Base-by-base conservation (phyloP, 2,329 filamentous ascomycete species). In the Paramyrothecium sp. region DNA sequence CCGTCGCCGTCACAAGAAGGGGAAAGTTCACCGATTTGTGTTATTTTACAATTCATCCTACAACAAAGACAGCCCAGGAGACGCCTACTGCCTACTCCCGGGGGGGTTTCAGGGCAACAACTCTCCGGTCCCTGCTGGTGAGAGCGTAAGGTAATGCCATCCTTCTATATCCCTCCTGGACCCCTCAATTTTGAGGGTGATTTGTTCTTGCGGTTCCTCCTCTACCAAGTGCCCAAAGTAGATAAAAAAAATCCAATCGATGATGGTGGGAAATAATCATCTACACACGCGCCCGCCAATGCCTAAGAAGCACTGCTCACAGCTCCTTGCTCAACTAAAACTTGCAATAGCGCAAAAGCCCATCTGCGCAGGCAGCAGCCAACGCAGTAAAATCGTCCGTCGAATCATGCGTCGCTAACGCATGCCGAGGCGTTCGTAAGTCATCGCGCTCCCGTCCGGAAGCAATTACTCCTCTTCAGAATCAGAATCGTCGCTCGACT, bases 401-500 rank as follows among this genome's bases (percentile, higher is more conserved):
- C 26, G 10, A 10, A 30, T 30, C 26, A 30, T 30, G 26, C 26
- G 26, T 30, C 26, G 26, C 26, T 10, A 10, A 4, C 26, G 26
- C 26, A 30, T 30, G 26, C 26, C 10, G 26, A 30, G 26, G 26
- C 4, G 26, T 30, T 30, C 26, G 26, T 30, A 30, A 30, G 26
- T 30, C 26, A 30, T 30, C 26, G 7, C 38, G 5, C 13, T 19
- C 13, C n/a, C 38, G 38, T 44, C 13, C 13, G n/a, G 53, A 41
- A 26, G 38, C 22, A 19, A 58, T 62, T 84, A 74, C 63, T 79
- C 77, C 47, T 78, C 78, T 54, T 79, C 79, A 41, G 76, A 79
- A 51, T 80, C 78, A 2, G 78, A 80, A 51, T 79, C 77, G 23
- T 80, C 78, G 49, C 72, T 75, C 10, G 73, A 73, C 30, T 75